Percentiles rank a stretch among this genome's conserved stretches.
Evolutionary conservation across 2,329 filamentous ascomycete genomes (phyloP).

Genomic region (Ophiostoma perfectum): DNA sequence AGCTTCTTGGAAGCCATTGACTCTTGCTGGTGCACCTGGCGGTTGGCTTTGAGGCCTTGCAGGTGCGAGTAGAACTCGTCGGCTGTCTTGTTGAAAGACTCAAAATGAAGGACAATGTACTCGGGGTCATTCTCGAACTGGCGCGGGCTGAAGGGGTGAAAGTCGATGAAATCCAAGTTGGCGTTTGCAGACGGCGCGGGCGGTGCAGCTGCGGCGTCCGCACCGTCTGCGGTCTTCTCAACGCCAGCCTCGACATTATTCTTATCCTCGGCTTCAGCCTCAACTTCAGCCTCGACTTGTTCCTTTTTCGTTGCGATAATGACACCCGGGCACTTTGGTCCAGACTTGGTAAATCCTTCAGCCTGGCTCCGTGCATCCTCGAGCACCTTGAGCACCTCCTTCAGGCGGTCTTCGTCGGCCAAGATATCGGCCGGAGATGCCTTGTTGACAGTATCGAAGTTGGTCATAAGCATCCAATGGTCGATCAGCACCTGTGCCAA

Average conservation of each 20-base stretch:
- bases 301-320: constrained; percentile 69
- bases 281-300: background rate
- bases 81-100: constrained; percentile 85
- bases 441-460: constrained; percentile 51
- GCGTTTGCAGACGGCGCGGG: background rate
- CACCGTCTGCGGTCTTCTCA: background rate
- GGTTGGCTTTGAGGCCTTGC: constrained; percentile 88
- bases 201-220: constrained; percentile 16
- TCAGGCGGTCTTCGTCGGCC: constrained; percentile 57
- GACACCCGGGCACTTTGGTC: constrained; percentile 67
- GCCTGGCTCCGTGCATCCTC: constrained; percentile 65
- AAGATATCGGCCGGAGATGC: constrained; percentile 63
- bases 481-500: constrained; percentile 83
- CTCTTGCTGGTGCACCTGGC: constrained; percentile 74
- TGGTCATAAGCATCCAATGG: constrained; percentile 64
- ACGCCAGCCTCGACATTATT: background rate
- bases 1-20: constrained; percentile 75
- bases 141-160: constrained; percentile 81
- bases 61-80: constrained; percentile 97
- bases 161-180: constrained; percentile 77
- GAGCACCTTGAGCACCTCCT: constrained; percentile 62
- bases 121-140: constrained; percentile 67
- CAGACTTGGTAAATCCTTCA: constrained; percentile 57
- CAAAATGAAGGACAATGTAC: constrained; percentile 66
- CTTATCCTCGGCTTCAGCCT: background rate